Evolutionary conservation across 2,329 filamentous ascomycete species (phyloP).

Genomic region (Gremmenia infestans): DNA sequence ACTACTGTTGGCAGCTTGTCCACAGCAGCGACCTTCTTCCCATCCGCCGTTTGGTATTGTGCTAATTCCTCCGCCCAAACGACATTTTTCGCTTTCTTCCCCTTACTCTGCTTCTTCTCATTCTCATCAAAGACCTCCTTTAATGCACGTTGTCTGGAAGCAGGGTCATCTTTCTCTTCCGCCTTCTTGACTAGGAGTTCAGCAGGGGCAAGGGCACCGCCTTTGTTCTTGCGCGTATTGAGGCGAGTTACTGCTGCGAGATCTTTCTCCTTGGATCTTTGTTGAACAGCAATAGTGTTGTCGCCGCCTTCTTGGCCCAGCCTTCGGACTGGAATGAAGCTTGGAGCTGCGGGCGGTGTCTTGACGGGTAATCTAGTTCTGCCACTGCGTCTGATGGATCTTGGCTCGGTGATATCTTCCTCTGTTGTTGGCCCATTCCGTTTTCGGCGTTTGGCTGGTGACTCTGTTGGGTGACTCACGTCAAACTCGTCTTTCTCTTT

Average conservation of each 20-base stretch:
- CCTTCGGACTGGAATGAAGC: constrained; percentile 30
- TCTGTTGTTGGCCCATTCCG: constrained; percentile 2
- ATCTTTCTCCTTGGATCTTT: constrained; percentile 38
- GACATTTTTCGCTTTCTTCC: constrained; percentile 26
- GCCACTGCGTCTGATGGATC: constrained; percentile 27
- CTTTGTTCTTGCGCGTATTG: constrained; percentile 45
- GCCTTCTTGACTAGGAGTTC: constrained; percentile 31
- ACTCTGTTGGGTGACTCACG: constrained; percentile 10
- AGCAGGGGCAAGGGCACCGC: constrained; percentile 31
- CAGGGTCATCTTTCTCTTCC: constrained; percentile 36
- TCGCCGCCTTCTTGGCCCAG: constrained; percentile 27
- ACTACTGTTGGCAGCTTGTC: constrained; percentile 21
- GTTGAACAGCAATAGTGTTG: constrained; percentile 22
- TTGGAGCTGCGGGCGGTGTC: constrained; percentile 22
- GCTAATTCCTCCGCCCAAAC: constrained; percentile 30
- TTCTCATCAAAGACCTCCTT: constrained; percentile 33
- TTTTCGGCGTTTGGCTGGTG: constrained; percentile 21
- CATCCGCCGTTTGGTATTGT: constrained; percentile 25
- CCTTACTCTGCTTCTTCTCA: constrained; percentile 23
- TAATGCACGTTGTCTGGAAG: constrained; percentile 32
- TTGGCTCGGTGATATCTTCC: constrained; percentile 17
- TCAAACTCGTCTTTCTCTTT: constrained; percentile 24
- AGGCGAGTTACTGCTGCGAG: constrained; percentile 37
- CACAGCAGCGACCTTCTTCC: constrained; percentile 14
- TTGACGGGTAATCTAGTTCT: constrained; percentile 30